These are phyloP conservation scores for Candida multigemmis DNA, from an alignment of 805 yeast genomes.

Conservation along the genomic window DNA sequence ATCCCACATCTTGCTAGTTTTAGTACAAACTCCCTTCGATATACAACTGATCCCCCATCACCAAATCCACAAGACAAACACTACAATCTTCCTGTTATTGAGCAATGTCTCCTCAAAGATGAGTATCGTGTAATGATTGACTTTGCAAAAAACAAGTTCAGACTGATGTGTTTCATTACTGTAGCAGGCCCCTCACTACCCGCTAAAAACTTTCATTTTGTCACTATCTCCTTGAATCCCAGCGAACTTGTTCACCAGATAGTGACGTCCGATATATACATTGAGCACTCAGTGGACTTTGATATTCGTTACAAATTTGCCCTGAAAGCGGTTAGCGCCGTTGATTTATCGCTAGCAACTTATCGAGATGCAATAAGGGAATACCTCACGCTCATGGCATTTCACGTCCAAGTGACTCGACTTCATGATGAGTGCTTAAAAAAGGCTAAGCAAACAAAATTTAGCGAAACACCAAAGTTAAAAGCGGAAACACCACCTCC, in stretches of 20 bases:
- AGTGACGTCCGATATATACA: constrained; percentile 46
- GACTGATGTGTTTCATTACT: constrained; percentile 49
- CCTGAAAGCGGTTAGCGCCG: constrained; percentile 9
- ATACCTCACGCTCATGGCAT: constrained; percentile 45
- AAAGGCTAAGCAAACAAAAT: background rate
- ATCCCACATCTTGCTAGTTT: no score
- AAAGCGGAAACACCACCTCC: no score
- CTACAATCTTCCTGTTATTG: constrained; percentile 42
- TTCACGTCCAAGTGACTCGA: constrained; percentile 57
- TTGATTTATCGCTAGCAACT: constrained; percentile 1
- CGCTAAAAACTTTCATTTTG: no score
- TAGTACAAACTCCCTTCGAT: no score
- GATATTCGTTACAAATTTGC: constrained; percentile 31
- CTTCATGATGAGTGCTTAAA: constrained; percentile 36
- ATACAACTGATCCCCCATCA: no score
- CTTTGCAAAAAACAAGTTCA: constrained; percentile 56
- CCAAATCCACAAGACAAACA: constrained; percentile 24
- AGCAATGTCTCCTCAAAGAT: constrained; percentile 34
- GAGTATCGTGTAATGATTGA: constrained; percentile 61
- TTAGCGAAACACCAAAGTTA: constrained; percentile 1
- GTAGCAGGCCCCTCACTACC: no score
- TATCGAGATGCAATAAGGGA: constrained; percentile 16
- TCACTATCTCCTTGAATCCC: no score
- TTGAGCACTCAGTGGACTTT: constrained; percentile 42
- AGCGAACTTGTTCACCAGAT: no score